Percentiles rank a stretch among this genome's conserved stretches.
These are phyloP conservation scores for Dioscorea zingiberensis DNA, from an alignment of 106 monocot genomes.

Conservation along the genomic window DNA sequence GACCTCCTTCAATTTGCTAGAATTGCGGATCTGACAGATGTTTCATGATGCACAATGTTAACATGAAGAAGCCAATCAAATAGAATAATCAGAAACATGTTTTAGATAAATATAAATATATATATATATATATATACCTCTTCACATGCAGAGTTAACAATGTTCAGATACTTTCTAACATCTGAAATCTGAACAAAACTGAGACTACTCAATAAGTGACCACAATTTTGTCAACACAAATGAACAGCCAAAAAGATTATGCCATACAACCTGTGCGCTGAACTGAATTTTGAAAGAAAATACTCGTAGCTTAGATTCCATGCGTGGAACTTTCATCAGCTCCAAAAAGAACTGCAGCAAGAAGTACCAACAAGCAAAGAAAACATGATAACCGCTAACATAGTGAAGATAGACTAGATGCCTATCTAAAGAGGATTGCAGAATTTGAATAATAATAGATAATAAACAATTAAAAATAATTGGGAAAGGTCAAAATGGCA, in stretches of 20 bases:
- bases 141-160: conserved; percentile 61
- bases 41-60: background rate
- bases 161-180: conserved; percentile 56
- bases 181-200: conserved; percentile 56
- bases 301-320: conserved; percentile 68
- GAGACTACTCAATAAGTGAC: background rate
- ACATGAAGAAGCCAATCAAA: background rate
- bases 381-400: too few species aligned
- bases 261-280: conserved; percentile 37
- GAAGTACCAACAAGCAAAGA: background rate
- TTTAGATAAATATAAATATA: too few species aligned
- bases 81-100: background rate
- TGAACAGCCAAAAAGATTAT: background rate
- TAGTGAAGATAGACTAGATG: too few species aligned
- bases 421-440: too few species aligned
- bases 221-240: background rate
- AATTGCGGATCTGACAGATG: conserved; percentile 53
- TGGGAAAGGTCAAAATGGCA: background rate
- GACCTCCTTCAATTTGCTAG: conserved; percentile 85
- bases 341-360: conserved; percentile 62
- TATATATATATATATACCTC: conserved; percentile 42
- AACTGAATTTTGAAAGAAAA: conserved; percentile 81
- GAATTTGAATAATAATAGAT: too few species aligned
- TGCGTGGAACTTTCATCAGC: conserved; percentile 77
- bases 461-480: background rate